phyloP scores from a whole-genome alignment of 208 protist species.

The Blastocrithidia nonstop region DNA sequence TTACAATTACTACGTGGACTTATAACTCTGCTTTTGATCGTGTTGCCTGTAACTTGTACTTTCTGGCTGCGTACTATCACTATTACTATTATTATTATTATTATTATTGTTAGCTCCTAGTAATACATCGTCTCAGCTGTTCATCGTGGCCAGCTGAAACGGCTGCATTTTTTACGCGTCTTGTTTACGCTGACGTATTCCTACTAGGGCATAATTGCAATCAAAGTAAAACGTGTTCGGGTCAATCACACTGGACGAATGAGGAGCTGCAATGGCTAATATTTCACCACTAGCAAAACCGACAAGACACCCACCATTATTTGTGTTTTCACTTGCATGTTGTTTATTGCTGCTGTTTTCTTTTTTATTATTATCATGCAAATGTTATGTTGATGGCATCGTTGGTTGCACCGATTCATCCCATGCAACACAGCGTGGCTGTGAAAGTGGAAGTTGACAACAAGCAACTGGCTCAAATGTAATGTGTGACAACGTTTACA shows the following conservation, averaged over 20 bases:
- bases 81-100: too few relatives aligned
- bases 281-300: conserved; percentile 54
- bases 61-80: too few relatives aligned
- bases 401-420: conserved; percentile 13
- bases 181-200: conserved; percentile 52
- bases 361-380: background rate
- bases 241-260: conserved; percentile 25
- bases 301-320: conserved; percentile 34
- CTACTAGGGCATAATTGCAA: conserved; percentile 42
- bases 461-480: conserved; percentile 61
- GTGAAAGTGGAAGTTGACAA: conserved; percentile 31
- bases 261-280: conserved; percentile 35
- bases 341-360: background rate
- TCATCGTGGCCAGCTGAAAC: too few relatives aligned
- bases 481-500: too few relatives aligned
- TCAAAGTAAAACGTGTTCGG: conserved; percentile 49
- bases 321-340: background rate
- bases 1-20: too few relatives aligned
- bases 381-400: background rate
- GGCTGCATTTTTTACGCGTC: too few relatives aligned
- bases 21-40: too few relatives aligned
- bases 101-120: too few relatives aligned
- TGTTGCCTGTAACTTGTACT: too few relatives aligned
- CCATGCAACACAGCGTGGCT: conserved; percentile 51
- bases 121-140: too few relatives aligned